These are phyloP conservation scores for Oxyria digyna DNA, from an alignment of 148 eudicot genomes.

Conservation along the genomic window DNA sequence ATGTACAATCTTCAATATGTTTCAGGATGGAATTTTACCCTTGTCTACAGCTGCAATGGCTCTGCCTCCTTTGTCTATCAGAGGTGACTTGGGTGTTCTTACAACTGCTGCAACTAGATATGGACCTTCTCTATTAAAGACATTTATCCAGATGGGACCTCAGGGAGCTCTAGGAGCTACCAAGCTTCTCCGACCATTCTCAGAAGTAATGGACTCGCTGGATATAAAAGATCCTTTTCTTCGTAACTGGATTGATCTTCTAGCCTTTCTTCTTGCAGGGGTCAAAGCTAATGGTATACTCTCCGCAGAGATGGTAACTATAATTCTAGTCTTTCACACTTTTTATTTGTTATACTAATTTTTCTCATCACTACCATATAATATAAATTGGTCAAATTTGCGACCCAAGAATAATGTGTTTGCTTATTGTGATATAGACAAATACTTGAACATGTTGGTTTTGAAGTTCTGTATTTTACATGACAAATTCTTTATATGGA, in stretches of 20 bases:
- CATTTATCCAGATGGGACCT: conserved; percentile 86
- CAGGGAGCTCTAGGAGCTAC: conserved; percentile 86
- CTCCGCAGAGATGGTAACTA: conserved; percentile 97
- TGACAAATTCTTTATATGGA: neutral
- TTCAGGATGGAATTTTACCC: conserved; percentile 86
- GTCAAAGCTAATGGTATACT: conserved; percentile 93
- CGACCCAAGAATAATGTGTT: neutral
- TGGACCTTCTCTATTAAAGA: conserved; percentile 73
- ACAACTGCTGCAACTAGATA: conserved; percentile 86
- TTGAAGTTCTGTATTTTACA: neutral
- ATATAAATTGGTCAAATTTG: neutral
- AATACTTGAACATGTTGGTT: neutral
- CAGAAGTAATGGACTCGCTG: conserved; percentile 72
- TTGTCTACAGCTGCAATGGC: conserved; percentile 96
- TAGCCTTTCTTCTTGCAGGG: conserved; percentile 91
- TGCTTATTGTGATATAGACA: neutral
- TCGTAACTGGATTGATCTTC: conserved; percentile 93
- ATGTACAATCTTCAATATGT: conserved; percentile 4
- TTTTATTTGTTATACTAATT: neutral
- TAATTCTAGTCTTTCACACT: neutral
- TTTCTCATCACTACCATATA: neutral
- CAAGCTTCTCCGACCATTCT: conserved; percentile 89
- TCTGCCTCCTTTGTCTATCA: conserved; percentile 82
- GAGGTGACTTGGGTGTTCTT: conserved; percentile 86
- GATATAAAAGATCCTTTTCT: conserved; percentile 80